Evolutionary conservation across 139 green algal genomes (phyloP).

Genomic region (Volvox reticuliferus): DNA sequence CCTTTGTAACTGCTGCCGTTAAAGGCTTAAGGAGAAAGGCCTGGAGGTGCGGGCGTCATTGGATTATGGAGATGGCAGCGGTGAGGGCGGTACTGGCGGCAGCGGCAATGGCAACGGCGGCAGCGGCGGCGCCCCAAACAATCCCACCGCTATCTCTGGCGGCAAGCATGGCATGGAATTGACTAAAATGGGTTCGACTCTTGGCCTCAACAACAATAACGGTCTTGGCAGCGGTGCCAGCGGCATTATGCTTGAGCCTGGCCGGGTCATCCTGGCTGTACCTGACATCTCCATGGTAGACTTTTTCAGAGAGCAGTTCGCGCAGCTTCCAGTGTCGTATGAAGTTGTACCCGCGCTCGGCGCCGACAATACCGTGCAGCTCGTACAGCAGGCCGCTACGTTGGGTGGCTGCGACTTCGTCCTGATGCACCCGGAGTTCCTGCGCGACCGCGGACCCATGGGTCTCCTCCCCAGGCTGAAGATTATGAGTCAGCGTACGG

Average conservation of each 20-base stretch:
- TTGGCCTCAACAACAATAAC: neutral
- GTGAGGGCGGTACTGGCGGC: neutral
- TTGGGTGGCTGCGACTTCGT: slow-evolving; percentile 67
- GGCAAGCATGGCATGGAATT: slow-evolving; percentile 21
- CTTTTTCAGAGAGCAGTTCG: slow-evolving; percentile 66
- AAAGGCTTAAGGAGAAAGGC: slow-evolving; percentile 51
- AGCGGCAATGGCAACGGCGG: neutral
- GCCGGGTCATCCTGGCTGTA: slow-evolving; percentile 65
- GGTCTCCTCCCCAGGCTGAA: slow-evolving; percentile 45
- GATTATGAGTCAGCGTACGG: slow-evolving; percentile 41
- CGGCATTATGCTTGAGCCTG: slow-evolving; percentile 9
- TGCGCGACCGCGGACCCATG: slow-evolving; percentile 46
- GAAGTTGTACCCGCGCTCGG: slow-evolving; percentile 63
- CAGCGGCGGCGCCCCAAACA: neutral
- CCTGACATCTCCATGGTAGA: slow-evolving; percentile 63
- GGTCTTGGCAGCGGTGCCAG: neutral
- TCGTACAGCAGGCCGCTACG: slow-evolving; percentile 59
- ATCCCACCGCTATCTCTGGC: neutral
- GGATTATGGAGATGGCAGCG: slow-evolving; percentile 25
- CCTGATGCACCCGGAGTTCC: slow-evolving; percentile 67
- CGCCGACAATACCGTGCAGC: slow-evolving; percentile 52
- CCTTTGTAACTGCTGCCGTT: no score
- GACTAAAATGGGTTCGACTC: slow-evolving; percentile 1
- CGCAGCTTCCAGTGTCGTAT: slow-evolving; percentile 52
- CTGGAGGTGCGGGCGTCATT: slow-evolving; percentile 62